Evolutionary conservation across 192 early-diverging fungal species (phyloP), one percentile per base, ranked within the genome.

Genomic region (Dispira simplex): DNA sequence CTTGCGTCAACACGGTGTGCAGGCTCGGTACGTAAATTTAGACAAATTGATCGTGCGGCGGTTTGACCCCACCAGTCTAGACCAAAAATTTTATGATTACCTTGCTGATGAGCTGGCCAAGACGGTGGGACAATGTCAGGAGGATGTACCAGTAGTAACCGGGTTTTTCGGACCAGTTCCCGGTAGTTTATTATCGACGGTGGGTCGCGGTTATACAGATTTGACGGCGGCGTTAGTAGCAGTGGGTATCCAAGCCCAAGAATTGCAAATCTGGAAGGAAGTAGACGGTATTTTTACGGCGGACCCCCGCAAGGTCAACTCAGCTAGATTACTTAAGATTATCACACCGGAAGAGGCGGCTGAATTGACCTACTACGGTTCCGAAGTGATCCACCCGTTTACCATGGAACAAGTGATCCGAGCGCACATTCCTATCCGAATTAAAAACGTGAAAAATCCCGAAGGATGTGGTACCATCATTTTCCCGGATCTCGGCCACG

Each of bases 401-500:
- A 99, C 96, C 5, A 99, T 99, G 96, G 92, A 99, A 67, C 96
- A 99, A 68, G 92, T 96, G 45, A 99, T 99, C 68, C 87, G 93
- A 45, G 89, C 91, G 18, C 76, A 81, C 47, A 97, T 99, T 68
- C 96, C 96, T 8, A 97, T 99, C 72, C 89, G 96, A 67, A 99
- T 99, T 75, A 99, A 97, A 68, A 99, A 99, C 70, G 91, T 95
- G 23, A 91, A 93, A 70, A 93, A 94, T 56, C 94, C 96, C 9
- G 75, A 69, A n/a, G 92, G 92, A 32, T 73, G 78, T 12, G 96
- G 96, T 44, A 99, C 96, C 46, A 80, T 97, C 58, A 93, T 99
- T 68, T 84, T 91, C 64, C 93, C 95, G 16, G 90, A 93, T 47
- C 75, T 79, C 4, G 68, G 74, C 43, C 78, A 73, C 27, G 75